A percentile compares a stretch with the other conserved stretches of the same genome.
Evolutionary conservation across 2,329 filamentous ascomycete genomes (phyloP).

Genomic region (Sporothrix euskadiensis): DNA sequence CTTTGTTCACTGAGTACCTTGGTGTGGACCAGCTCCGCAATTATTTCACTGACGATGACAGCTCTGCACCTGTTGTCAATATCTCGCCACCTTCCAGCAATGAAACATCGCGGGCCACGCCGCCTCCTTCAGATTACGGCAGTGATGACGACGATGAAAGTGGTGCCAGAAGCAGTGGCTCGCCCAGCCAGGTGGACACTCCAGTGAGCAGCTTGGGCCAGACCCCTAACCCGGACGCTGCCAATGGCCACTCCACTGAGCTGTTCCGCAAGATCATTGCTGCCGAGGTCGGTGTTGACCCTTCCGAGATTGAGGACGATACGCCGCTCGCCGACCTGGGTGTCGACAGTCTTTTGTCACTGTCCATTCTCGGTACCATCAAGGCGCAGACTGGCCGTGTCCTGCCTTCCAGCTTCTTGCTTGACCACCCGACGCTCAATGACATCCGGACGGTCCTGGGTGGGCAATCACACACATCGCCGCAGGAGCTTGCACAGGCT

Average conservation of each 20-base stretch:
- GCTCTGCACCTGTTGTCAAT: not conserved
- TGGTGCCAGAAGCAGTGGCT: not conserved
- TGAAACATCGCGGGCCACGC: not conserved
- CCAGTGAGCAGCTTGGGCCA: slow-evolving; percentile 12
- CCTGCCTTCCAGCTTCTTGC: not conserved
- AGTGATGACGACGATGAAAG: not conserved
- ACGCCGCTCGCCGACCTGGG: not conserved
- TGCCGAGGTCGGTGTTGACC: slow-evolving; percentile 7
- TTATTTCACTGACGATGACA: not conserved
- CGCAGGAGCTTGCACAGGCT: not conserved
- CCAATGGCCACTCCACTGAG: not conserved
- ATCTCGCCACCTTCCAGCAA: not conserved
- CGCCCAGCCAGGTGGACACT: not conserved
- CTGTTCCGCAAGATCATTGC: slow-evolving; percentile 23
- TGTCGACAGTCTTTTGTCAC: slow-evolving; percentile 6
- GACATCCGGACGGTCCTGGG: slow-evolving; percentile 10
- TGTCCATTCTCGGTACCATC: slow-evolving; percentile 7
- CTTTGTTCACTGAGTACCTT: slow-evolving; percentile 7
- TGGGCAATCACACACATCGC: not conserved
- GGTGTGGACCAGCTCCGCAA: slow-evolving; percentile 1
- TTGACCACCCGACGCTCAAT: not conserved
- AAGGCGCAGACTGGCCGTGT: not conserved
- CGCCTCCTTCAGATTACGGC: not conserved
- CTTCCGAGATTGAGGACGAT: not conserved
- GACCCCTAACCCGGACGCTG: slow-evolving; percentile 10